A percentile compares a stretch with the other conserved stretches of the same genome.
Evolutionary conservation across 768 basidiomycete genomes (phyloP).

Genomic region (Rhizopogon rudus): DNA sequence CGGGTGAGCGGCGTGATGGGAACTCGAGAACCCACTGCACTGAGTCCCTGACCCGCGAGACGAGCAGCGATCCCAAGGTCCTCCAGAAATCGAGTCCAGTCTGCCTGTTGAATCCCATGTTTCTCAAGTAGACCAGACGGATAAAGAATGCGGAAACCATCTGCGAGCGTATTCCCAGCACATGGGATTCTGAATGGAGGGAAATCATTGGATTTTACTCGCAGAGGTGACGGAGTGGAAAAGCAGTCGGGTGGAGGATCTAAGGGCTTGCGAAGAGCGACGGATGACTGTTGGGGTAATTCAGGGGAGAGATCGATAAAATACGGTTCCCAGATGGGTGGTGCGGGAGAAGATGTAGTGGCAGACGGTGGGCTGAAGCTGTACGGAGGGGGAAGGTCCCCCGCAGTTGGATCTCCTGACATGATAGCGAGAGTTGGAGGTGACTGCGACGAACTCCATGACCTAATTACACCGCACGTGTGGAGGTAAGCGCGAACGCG

Average conservation of each 20-base stretch:
- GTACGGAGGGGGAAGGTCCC: constrained; percentile 7
- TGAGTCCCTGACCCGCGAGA: constrained; percentile 16
- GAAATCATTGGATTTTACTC: constrained; percentile 21
- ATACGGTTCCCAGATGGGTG: constrained; percentile 24
- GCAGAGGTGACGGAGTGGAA: constrained; percentile 21
- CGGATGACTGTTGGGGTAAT: not conserved
- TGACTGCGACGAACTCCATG: no score
- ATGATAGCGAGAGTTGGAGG: not conserved
- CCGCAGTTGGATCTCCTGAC: not conserved
- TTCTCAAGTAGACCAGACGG: constrained; percentile 18
- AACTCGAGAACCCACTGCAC: constrained; percentile 17
- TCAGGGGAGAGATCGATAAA: constrained; percentile 19
- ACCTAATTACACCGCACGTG: no score
- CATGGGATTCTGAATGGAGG: constrained; percentile 23
- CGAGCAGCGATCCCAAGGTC: constrained; percentile 24
- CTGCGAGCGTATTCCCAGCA: constrained; percentile 13
- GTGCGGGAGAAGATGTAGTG: constrained; percentile 2
- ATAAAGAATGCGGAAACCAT: constrained; percentile 24
- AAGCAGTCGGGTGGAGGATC: constrained; percentile 28
- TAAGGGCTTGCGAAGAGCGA: constrained; percentile 14
- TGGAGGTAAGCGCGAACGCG: not conserved
- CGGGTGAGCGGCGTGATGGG: constrained; percentile 13
- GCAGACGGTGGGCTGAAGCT: no score
- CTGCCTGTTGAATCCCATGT: constrained; percentile 22
- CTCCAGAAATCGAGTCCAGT: constrained; percentile 26